Conservation (phyloP, 2,329 filamentous ascomycete species). For the Cordyceps farinosa region DNA sequence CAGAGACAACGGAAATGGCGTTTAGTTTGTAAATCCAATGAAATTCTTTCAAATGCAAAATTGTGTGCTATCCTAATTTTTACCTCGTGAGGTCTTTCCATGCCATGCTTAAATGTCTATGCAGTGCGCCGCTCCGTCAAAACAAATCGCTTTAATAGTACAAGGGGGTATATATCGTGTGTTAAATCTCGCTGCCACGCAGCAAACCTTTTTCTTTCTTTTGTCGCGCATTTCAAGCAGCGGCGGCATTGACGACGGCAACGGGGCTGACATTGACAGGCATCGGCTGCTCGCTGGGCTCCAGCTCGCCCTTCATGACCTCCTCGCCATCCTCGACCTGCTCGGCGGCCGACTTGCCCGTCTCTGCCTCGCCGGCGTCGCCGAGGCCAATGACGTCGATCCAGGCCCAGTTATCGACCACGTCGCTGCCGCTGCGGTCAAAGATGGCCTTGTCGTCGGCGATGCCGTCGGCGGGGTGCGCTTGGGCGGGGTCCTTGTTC, state of each 20-base stretch:
- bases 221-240: neutral
- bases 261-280: neutral
- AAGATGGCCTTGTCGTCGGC: conserved; percentile 51
- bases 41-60: neutral
- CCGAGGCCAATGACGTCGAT: conserved; percentile 52
- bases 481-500: conserved; percentile 14
- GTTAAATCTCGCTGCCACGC: neutral
- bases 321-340: conserved; percentile 35
- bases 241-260: neutral
- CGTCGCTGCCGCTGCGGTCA: conserved; percentile 36
- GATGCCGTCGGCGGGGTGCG: conserved; percentile 35
- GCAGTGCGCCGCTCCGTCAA: neutral
- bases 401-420: conserved; percentile 49
- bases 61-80: neutral
- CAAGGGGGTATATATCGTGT: neutral
- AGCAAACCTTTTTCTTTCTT: neutral
- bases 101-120: conserved; percentile 9
- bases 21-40: neutral
- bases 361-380: conserved; percentile 27
- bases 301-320: conserved; percentile 34
- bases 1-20: neutral
- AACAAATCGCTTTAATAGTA: neutral
- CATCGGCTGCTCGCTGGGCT: conserved; percentile 21
- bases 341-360: conserved; percentile 29
- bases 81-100: neutral